Conservation (phyloP, 2,329 filamentous ascomycete genomes). For the Periconia sp. region DNA sequence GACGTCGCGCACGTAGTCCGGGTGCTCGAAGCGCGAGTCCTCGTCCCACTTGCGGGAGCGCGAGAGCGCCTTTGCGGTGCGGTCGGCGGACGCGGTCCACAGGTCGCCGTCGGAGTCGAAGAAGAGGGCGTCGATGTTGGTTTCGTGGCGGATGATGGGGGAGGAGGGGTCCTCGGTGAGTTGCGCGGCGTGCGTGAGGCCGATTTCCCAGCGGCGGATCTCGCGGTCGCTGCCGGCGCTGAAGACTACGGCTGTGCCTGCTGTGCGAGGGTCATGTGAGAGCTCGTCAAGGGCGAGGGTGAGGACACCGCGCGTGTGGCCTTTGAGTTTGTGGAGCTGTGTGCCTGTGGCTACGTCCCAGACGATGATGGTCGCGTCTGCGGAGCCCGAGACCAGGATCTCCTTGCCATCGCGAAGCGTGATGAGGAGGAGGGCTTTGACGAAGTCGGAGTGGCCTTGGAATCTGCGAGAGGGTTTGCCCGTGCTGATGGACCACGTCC, state of each 20-base stretch:
- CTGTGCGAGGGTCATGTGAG: conserved; percentile 19
- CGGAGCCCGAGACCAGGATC: conserved; percentile 50
- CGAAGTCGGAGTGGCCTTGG: conserved; percentile 83
- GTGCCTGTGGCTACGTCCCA: conserved; percentile 74
- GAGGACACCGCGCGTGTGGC: conserved; percentile 76
- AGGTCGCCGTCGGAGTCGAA: conserved; percentile 76
- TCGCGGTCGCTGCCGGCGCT: conserved; percentile 67
- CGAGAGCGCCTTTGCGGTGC: conserved; percentile 77
- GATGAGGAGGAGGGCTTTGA: conserved; percentile 74
- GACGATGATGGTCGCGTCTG: conserved; percentile 61
- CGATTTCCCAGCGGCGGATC: conserved; percentile 75
- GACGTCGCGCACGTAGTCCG: conserved; percentile 87
- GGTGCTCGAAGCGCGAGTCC: conserved; percentile 75
- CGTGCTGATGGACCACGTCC: conserved; percentile 69
- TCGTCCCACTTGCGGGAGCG: conserved; percentile 68
- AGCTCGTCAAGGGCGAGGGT: conserved; percentile 73
- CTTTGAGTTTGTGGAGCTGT: conserved; percentile 75
- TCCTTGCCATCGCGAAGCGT: conserved; percentile 61
- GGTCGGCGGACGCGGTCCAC: conserved; percentile 93
- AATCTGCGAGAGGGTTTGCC: conserved; percentile 57
- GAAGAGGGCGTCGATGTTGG: conserved; percentile 78
- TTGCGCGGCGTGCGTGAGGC: conserved; percentile 21
- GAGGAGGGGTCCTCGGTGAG: conserved; percentile 44
- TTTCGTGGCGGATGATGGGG: conserved; percentile 79
- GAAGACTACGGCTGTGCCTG: conserved; percentile 60